Conservation (phyloP, 2,329 filamentous ascomycete species). For the Hypoxylon sp. region DNA sequence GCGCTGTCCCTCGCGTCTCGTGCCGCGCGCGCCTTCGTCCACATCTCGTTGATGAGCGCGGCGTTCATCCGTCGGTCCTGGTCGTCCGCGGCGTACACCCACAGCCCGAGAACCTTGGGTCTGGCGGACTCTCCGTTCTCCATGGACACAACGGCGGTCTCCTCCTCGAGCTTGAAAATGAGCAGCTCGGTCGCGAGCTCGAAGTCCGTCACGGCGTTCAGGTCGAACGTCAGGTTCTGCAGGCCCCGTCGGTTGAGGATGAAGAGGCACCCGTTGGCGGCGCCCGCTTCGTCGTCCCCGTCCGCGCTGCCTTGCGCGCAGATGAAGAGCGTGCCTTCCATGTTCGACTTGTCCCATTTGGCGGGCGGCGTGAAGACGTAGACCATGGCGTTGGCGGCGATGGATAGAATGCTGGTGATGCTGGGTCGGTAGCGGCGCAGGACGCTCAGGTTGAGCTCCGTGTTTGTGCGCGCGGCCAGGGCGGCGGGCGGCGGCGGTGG, state of each 20-base stretch:
- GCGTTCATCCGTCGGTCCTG: conserved; percentile 47
- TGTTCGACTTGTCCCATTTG: conserved; percentile 87
- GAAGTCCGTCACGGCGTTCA: conserved; percentile 73
- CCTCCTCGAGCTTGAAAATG: conserved; percentile 61
- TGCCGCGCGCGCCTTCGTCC: conserved; percentile 47
- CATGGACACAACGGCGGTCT: conserved; percentile 33
- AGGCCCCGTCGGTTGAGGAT: conserved; percentile 80
- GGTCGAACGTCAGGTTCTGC: conserved; percentile 77
- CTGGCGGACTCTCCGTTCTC: conserved; percentile 46
- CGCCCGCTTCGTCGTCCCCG: conserved; percentile 51
- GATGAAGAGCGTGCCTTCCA: conserved; percentile 92
- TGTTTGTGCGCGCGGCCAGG: conserved; percentile 78
- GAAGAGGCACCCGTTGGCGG: conserved; percentile 71
- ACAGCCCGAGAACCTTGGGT: conserved; percentile 48
- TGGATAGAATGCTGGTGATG: conserved; percentile 80
- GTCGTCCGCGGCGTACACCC: conserved; percentile 50
- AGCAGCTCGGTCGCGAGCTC: conserved; percentile 73
- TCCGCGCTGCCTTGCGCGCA: conserved; percentile 71
- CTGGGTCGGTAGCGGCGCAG: conserved; percentile 84
- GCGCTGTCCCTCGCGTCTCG: neutral
- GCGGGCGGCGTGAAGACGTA: conserved; percentile 77
- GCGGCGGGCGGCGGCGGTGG: conserved; percentile 62
- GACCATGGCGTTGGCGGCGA: conserved; percentile 88
- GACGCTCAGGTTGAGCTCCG: conserved; percentile 89
- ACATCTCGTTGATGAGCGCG: conserved; percentile 51